Percentiles rank a stretch among this genome's conserved stretches.
phyloP scores from a whole-genome alignment of 2,329 filamentous ascomycete species.

The Stylonectria norvegica region DNA sequence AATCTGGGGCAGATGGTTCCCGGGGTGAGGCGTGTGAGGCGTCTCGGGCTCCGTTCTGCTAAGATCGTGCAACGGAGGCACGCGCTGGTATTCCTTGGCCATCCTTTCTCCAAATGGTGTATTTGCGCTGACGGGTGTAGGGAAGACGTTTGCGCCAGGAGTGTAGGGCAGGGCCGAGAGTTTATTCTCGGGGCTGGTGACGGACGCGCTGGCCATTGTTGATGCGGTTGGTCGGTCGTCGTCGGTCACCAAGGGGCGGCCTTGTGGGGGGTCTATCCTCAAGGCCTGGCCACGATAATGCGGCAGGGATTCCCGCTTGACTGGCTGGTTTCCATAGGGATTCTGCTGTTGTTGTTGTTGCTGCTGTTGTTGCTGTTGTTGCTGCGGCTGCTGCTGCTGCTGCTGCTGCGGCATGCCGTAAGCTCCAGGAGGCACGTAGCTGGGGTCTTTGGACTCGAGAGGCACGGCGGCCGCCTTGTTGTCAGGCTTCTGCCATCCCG shows the following conservation, averaged over 20 bases:
- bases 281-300: conserved; percentile 60
- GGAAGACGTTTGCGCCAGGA: conserved; percentile 54
- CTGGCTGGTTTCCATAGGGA: conserved; percentile 35
- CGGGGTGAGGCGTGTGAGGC: conserved; percentile 49
- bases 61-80: conserved; percentile 59
- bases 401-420: conserved; percentile 55
- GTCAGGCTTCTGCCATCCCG: conserved; percentile 71
- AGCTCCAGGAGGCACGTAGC: conserved; percentile 57
- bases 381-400: neutral
- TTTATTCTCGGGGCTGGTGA: conserved; percentile 59
- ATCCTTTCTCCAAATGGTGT: conserved; percentile 47
- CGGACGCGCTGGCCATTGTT: conserved; percentile 56
- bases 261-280: conserved; percentile 61
- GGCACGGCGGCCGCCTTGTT: conserved; percentile 66
- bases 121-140: conserved; percentile 61
- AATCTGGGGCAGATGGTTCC: conserved; percentile 53
- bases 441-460: conserved; percentile 78
- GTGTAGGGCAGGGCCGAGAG: conserved; percentile 56
- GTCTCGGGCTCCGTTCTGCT: conserved; percentile 55
- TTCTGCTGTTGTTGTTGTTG: conserved; percentile 24
- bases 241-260: conserved; percentile 52
- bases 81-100: conserved; percentile 58
- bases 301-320: conserved; percentile 55
- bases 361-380: neutral
- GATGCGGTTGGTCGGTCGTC: conserved; percentile 59